These are phyloP conservation scores for Neurospora intermedia DNA, from an alignment of 495 filamentous ascomycete species.

Conservation along the genomic window DNA sequence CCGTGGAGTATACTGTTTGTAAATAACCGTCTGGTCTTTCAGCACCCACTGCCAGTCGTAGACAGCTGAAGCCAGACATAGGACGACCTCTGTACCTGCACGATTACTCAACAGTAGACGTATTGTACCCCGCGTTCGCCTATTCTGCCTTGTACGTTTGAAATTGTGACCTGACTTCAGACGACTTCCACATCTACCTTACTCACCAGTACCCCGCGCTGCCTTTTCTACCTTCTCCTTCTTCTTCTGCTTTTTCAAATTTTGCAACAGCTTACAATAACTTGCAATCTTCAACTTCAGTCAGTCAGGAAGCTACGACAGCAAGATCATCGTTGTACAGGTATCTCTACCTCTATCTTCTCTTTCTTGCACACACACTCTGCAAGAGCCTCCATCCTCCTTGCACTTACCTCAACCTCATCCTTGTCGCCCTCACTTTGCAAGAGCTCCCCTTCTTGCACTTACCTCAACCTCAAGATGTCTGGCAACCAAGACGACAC, in stretches of 20 bases:
- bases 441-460: neutral
- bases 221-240: neutral
- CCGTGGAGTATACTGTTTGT: neutral
- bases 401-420: no score
- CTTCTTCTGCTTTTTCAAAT: neutral
- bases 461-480: neutral
- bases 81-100: neutral
- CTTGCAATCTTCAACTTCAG: neutral
- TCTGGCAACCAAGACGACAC: neutral
- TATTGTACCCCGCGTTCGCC: neutral
- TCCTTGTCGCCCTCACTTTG: no score
- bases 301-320: neutral
- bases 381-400: no score
- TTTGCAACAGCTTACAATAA: neutral
- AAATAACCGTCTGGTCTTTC: neutral
- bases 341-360: no score
- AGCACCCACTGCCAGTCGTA: neutral
- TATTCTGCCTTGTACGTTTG: neutral
- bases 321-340: neutral
- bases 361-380: no score
- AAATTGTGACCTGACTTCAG: neutral
- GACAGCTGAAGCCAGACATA: neutral
- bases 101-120: neutral
- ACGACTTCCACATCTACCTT: neutral
- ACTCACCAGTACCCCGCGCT: neutral